phyloP scores from a whole-genome alignment of 225 moss, liverwort and hornwort genomes.

The Sphagnum contortum region DNA sequence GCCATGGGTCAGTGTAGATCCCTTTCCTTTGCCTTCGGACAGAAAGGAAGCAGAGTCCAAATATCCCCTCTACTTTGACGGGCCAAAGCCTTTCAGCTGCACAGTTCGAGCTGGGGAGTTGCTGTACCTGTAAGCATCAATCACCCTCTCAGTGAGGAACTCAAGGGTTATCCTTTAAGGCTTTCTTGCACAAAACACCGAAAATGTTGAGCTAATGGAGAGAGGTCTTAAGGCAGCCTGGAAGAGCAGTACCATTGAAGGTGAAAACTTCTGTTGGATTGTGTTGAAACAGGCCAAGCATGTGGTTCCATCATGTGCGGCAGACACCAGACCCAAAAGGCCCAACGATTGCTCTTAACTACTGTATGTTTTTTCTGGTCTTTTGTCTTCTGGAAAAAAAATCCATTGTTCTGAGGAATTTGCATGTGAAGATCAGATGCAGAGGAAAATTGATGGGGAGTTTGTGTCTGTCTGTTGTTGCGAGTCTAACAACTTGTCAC shows the following conservation, averaged over 20 bases:
- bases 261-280: background rate
- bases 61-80: conserved; percentile 58
- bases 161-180: no score
- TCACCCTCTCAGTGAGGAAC: no score
- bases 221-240: no score
- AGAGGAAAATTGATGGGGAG: no score
- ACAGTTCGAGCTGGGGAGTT: conserved; percentile 81
- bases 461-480: no score
- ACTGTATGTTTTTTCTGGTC: conserved; percentile 46
- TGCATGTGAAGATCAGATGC: no score
- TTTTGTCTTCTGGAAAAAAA: no score
- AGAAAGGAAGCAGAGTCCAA: conserved; percentile 10
- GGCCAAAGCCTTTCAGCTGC: conserved; percentile 66
- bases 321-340: conserved; percentile 74
- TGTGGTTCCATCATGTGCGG: conserved; percentile 98
- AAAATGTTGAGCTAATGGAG: no score
- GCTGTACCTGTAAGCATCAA: conserved; percentile 59
- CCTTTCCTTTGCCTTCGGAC: conserved; percentile 27
- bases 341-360: conserved; percentile 82
- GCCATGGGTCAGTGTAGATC: conserved; percentile 94
- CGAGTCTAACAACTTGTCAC: no score
- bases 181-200: no score
- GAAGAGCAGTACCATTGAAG: no score
- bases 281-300: conserved; percentile 52
- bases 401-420: no score